Evolutionary conservation across 441 rosid species (phyloP), one percentile per base, ranked within the genome.

Genomic region (Croton laevigatus): DNA sequence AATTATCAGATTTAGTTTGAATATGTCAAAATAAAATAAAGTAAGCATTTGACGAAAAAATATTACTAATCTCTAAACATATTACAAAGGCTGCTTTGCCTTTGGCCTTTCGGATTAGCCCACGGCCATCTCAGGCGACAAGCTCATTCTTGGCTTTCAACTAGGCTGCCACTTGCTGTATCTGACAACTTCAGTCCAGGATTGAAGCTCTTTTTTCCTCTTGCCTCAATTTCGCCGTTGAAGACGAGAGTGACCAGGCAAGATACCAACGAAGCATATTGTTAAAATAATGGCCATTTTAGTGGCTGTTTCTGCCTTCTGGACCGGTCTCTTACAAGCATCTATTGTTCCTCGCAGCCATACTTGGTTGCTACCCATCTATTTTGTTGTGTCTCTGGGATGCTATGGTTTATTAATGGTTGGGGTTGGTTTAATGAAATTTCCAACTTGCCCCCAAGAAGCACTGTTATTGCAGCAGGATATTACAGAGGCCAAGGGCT

Each of bases 331-430:
- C 54, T 78, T 95, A 83, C 90, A 88, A 77, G 83, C 91, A 74
- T 85, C 92, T 16, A 37, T 89, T 17, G 51, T 93, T 78, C 94
- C 97, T 19, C 74, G 37, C 42, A 86, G 78, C 61, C 83, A 87
- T 71, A 76, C 94, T 53, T 89, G 89, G 90, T 76, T 93, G 98
- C 81, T 95, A 44, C 97, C 95, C 4, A 80, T 89, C 70, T 93
- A 95, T 75, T 85, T 88, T 73, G 69, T 89, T 40, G 85, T 95
- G 65, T 85, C 96, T 1, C 79, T 93, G 8, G 99, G 97, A 75
- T 93, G 96, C 85, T 95, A 95, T 76, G 98, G 97, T 71, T 80
- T 95, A 59, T 80, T 95, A 46, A 91, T 89, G 98, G 98, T 91
- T 61, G 99, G 98, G 65, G 75, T 87, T 32, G 98, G 97, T 36